A percentile compares a stretch with the other conserved stretches of the same genome.
These are phyloP conservation scores for Aureobasidium musti DNA, from an alignment of 2,329 filamentous ascomycete species.

Conservation along the genomic window DNA sequence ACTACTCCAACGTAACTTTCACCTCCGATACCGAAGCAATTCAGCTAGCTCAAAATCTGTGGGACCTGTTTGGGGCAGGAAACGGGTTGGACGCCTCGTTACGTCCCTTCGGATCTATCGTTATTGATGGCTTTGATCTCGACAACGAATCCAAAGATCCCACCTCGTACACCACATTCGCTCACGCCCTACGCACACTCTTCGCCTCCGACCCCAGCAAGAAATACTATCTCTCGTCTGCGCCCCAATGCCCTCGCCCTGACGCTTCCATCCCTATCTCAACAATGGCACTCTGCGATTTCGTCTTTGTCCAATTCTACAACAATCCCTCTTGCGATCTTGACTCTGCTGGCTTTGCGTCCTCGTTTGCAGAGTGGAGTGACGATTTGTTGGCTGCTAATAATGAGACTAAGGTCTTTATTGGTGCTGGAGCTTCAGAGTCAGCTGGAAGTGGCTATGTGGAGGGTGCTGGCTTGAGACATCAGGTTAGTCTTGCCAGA, in stretches of 20 bases:
- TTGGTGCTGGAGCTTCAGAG: conserved; percentile 43
- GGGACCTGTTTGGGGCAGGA: conserved; percentile 43
- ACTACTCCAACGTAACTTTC: conserved; percentile 39
- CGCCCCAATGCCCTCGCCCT: conserved; percentile 47
- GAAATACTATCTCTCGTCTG: conserved; percentile 44
- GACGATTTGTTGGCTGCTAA: conserved; percentile 35
- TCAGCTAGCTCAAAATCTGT: conserved; percentile 40
- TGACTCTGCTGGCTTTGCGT: conserved; percentile 36
- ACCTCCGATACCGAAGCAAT: conserved; percentile 36
- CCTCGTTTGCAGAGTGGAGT: conserved; percentile 42
- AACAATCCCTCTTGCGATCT: conserved; percentile 46
- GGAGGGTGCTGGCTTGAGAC: conserved; percentile 35
- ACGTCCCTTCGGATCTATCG: conserved; percentile 41
- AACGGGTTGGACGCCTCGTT: conserved; percentile 34
- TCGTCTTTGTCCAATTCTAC: conserved; percentile 49
- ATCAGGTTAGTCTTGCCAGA: conserved; percentile 40
- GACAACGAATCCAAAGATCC: conserved; percentile 43
- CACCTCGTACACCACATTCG: conserved; percentile 39
- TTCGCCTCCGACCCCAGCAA: conserved; percentile 39
- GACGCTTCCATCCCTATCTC: conserved; percentile 42
- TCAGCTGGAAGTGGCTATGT: conserved; percentile 42
- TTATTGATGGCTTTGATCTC: conserved; percentile 46
- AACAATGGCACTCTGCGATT: conserved; percentile 43
- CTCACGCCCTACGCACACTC: conserved; percentile 38
- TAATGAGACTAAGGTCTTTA: conserved; percentile 40